Evolutionary conservation across 2,329 filamentous ascomycete species (phyloP).

Genomic region (Calonectria pseudoreteaudii): DNA sequence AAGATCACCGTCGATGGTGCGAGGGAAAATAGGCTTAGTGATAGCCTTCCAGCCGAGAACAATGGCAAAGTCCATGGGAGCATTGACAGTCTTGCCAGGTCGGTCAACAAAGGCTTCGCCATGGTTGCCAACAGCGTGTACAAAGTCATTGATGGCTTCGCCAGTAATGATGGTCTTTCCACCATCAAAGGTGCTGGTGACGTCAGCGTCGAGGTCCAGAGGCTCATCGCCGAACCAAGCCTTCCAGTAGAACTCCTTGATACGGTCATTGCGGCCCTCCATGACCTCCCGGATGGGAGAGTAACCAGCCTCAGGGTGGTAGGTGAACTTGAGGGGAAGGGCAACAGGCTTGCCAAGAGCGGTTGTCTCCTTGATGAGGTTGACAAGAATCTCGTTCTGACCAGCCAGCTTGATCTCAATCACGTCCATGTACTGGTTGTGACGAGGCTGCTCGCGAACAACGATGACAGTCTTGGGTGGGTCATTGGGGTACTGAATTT

Average conservation of each 20-base stretch:
- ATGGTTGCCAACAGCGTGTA: slow-evolving; percentile 98
- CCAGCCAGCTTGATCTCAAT: slow-evolving; percentile 84
- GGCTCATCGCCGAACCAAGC: slow-evolving; percentile 94
- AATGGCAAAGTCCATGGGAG: slow-evolving; percentile 98
- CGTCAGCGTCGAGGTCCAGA: slow-evolving; percentile 84
- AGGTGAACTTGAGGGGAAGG: slow-evolving; percentile 88
- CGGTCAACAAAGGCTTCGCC: slow-evolving; percentile 97
- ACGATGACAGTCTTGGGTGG: slow-evolving; percentile 85
- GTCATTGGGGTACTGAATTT: slow-evolving; percentile 85
- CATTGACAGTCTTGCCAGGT: slow-evolving; percentile 92
- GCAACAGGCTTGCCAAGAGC: slow-evolving; percentile 85
- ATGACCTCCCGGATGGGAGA: slow-evolving; percentile 98
- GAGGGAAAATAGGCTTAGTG: slow-evolving; percentile 98
- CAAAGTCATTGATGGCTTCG: slow-evolving; percentile 97
- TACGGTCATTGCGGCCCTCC: slow-evolving; percentile 94
- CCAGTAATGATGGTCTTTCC: slow-evolving; percentile 88
- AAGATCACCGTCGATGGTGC: slow-evolving; percentile 94
- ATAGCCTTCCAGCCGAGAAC: slow-evolving; percentile 99
- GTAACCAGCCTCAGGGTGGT: slow-evolving; percentile 95
- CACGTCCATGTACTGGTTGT: slow-evolving; percentile 88
- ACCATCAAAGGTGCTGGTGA: slow-evolving; percentile 90
- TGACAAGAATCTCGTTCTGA: slow-evolving; percentile 85
- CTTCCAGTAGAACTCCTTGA: slow-evolving; percentile 99
- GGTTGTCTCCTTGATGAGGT: slow-evolving; percentile 93
- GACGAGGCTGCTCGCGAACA: slow-evolving; percentile 87